Conservation (phyloP, 208 protist species). For the Leishmania amazonensis region DNA sequence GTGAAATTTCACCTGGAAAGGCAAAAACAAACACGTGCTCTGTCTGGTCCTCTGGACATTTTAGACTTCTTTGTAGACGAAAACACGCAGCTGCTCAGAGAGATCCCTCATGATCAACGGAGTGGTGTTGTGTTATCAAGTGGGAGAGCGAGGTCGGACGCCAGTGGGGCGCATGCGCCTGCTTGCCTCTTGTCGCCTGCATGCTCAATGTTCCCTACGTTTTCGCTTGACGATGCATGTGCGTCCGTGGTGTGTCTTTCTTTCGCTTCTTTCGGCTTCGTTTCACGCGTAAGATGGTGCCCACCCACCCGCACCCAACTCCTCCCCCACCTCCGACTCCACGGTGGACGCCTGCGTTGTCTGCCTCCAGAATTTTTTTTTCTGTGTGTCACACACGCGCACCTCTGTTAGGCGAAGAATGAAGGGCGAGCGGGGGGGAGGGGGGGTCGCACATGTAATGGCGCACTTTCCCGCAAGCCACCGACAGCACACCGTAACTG, state of each 20-base stretch:
- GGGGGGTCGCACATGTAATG: not conserved
- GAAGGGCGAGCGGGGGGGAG: not conserved
- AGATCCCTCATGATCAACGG: not conserved
- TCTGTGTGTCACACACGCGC: no score
- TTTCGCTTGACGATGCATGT: not conserved
- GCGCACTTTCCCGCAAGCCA: not conserved
- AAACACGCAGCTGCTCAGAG: not conserved
- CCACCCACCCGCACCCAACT: no score
- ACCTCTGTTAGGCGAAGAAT: not conserved
- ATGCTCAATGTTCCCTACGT: not conserved
- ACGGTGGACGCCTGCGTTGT: not conserved
- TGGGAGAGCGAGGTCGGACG: not conserved
- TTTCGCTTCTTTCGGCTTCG: not conserved
- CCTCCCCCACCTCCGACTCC: not conserved
- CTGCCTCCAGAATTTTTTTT: no score
- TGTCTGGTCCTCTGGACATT: not conserved
- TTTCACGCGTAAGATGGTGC: not conserved
- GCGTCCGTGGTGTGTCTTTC: no score
- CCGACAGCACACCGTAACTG: not conserved
- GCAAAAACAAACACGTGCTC: not conserved
- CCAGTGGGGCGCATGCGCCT: constrained; percentile 3
- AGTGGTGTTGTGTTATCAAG: not conserved
- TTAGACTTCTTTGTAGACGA: not conserved
- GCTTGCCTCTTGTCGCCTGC: not conserved
- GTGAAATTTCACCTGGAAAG: not conserved